Base-by-base conservation (phyloP, 306 rosid species). In the Prunus mume region DNA sequence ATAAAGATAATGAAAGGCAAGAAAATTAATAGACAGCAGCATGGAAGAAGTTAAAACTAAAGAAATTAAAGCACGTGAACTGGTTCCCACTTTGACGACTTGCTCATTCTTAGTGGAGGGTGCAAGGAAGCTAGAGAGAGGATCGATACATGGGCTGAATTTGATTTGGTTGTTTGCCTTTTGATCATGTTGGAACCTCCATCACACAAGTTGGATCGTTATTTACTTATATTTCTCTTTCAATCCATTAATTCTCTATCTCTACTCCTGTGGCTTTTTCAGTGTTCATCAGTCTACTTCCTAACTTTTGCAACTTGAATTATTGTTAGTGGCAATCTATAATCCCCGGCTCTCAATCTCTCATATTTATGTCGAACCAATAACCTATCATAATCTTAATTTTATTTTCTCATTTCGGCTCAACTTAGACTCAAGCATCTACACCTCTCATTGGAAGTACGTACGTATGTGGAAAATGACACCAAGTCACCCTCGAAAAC, bases 141-240 rank as follows among this genome's bases (percentile, higher is more conserved):
- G 46, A 72, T 20, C 28, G 24, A 68, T 20, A 32, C 25, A 27
- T 8, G 38, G 43, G 19, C 27, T 50, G 69, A 61, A 15, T 12
- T 50, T 46, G 1, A 46, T 24, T 14, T 63, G 47, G 50, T 47
- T 30, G 61, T 50, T 22, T 68, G 9, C 8, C 3, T 57, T 49
- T 4, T 32, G 1, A 32, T 20, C 50, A 55, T 28, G 43, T 34
- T 68, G 72, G 72, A 62, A 69, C 11, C 61, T 55, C 55, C 73
- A n/a, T n/a, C 80, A 76, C 77, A 75, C 34, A 64, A 43, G 43
- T 41, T 69, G 57, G 52, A 41, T 52, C 10, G 3, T 51, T 58
- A 12, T 11, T 71, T 43, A 52, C 68, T 8, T 9, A 15, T 46
- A 38, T 38, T 0, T 76, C 25, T 18, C 64, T 74, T 38, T 68